phyloP scores from a whole-genome alignment of 306 rosid species.

The Aeschynomene evenia region DNA sequence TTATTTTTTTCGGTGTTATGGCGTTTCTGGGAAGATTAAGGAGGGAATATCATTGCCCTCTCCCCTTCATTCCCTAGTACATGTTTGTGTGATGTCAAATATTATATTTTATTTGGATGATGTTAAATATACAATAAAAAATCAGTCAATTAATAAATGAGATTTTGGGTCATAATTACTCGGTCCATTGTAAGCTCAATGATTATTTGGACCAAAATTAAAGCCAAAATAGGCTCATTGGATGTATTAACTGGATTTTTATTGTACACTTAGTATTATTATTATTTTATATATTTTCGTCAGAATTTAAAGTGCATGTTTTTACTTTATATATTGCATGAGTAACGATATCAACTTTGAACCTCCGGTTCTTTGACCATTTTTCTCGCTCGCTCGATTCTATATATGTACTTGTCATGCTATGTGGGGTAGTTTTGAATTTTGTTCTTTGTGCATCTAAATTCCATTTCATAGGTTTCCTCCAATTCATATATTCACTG shows the following conservation, averaged over 20 bases:
- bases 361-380: conserved; percentile 3
- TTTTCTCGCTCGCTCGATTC: background rate
- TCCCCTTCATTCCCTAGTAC: background rate
- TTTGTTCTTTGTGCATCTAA: background rate
- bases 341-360: background rate
- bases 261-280: too few species aligned
- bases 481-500: background rate
- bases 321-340: background rate
- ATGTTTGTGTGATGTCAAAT: background rate
- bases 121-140: too few species aligned
- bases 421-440: background rate
- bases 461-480: background rate
- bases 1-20: background rate
- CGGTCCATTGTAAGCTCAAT: too few species aligned
- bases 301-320: background rate
- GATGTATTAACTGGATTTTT: too few species aligned
- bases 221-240: too few species aligned
- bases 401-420: background rate
- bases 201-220: too few species aligned
- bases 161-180: too few species aligned
- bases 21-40: background rate
- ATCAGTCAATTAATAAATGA: too few species aligned
- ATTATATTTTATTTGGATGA: too few species aligned
- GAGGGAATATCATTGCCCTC: background rate
- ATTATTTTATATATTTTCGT: background rate